phyloP scores from a whole-genome alignment of 148 eudicot genomes.

The Nepenthes mirabilis region DNA sequence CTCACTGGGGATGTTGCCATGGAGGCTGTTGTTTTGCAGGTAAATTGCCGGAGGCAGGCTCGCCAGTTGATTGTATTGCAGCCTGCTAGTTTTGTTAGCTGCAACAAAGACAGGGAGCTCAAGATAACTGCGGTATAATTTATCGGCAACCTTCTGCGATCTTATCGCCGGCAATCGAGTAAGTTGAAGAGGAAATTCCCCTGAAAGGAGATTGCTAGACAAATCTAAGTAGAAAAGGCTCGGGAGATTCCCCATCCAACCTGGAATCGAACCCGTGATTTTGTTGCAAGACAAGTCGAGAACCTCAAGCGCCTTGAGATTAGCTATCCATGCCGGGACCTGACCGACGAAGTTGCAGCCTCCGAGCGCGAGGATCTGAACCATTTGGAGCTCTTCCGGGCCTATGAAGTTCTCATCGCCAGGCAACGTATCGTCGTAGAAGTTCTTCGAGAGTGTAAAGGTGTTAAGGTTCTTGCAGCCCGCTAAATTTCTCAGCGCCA shows the following conservation, averaged over 20 bases:
- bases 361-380: slow-evolving; percentile 19
- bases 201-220: slow-evolving; percentile 14
- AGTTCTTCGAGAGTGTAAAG: slow-evolving; percentile 18
- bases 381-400: slow-evolving; percentile 8
- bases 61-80: slow-evolving; percentile 14
- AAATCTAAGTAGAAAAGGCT: slow-evolving; percentile 22
- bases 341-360: slow-evolving; percentile 18
- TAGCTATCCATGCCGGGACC: slow-evolving; percentile 19
- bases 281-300: slow-evolving; percentile 19
- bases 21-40: slow-evolving; percentile 13
- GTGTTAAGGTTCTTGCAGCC: slow-evolving; percentile 15
- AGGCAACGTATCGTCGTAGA: slow-evolving; percentile 18
- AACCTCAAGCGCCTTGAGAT: slow-evolving; percentile 11
- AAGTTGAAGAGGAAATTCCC: slow-evolving; percentile 16
- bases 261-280: slow-evolving; percentile 19
- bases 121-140: slow-evolving; percentile 3
- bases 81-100: slow-evolving; percentile 10
- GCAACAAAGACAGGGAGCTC: slow-evolving; percentile 19
- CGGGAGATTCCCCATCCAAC: slow-evolving; percentile 18
- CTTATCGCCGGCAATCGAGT: not conserved
- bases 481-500: slow-evolving; percentile 11
- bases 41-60: slow-evolving; percentile 23
- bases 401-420: not conserved
- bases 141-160: too few relatives aligned
- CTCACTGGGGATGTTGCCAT: slow-evolving; percentile 17